A percentile compares a stretch with the other conserved stretches of the same genome.
These are phyloP conservation scores for Moniliella sp. DNA, from an alignment of 1,284 basidiomycete species.

Conservation along the genomic window DNA sequence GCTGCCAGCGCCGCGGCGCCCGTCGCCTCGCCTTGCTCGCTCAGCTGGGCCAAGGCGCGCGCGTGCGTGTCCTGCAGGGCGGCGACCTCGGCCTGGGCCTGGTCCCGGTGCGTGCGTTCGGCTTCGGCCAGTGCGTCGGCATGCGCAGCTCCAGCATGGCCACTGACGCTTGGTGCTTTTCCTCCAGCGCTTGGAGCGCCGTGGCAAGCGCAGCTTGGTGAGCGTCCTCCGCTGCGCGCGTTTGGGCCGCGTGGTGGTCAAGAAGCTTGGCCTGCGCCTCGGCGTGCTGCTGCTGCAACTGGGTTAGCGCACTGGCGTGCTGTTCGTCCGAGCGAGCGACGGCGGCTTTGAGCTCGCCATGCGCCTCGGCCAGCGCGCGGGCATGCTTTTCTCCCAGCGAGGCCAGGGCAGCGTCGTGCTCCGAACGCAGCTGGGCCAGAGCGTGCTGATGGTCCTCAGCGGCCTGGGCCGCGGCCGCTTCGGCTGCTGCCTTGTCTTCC, in stretches of 20 bases:
- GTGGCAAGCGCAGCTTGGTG: neutral
- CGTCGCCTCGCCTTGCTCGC: too few relatives aligned
- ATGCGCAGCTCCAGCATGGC: too few relatives aligned
- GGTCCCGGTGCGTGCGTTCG: too few relatives aligned
- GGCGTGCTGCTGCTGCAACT: too few relatives aligned
- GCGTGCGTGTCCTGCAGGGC: too few relatives aligned
- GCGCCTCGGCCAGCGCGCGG: neutral
- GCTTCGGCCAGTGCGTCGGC: too few relatives aligned
- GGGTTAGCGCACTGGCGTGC: neutral
- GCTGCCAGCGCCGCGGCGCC: too few relatives aligned
- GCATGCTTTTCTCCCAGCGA: constrained; percentile 1
- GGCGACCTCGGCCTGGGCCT: too few relatives aligned
- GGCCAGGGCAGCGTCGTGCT: neutral
- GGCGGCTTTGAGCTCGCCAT: neutral
- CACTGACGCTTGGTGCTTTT: too few relatives aligned
- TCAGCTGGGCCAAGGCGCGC: too few relatives aligned
- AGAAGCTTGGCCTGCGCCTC: neutral
- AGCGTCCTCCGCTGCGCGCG: neutral
- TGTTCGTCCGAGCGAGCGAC: neutral
- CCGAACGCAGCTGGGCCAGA: neutral
- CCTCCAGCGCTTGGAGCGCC: too few relatives aligned
- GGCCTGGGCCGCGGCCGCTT: neutral
- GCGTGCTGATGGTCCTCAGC: neutral
- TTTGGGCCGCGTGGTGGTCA: neutral
- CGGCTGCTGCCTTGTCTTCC: too few relatives aligned